phyloP scores from a whole-genome alignment of 192 early-diverging fungal species.

The Linnemannia schmuckeri region DNA sequence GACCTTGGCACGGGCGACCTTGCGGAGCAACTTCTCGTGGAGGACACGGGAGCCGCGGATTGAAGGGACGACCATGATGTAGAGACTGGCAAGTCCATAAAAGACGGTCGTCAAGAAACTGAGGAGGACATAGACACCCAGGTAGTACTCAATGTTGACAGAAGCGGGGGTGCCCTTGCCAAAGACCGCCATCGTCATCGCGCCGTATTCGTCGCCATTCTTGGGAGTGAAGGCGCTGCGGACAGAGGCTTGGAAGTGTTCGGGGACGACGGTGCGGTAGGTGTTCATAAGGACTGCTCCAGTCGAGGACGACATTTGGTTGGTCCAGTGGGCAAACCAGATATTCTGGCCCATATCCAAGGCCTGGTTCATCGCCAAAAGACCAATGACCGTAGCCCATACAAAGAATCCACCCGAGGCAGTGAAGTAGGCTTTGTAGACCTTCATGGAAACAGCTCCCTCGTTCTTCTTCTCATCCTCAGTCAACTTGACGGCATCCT shows the following conservation, averaged over 20 bases:
- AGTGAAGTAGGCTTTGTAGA: slow-evolving; percentile 85
- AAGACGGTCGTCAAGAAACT: slow-evolving; percentile 58
- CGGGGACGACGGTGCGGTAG: not conserved
- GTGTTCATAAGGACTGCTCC: slow-evolving; percentile 22
- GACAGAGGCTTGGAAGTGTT: slow-evolving; percentile 9
- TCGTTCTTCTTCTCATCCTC: slow-evolving; percentile 87
- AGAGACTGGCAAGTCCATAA: slow-evolving; percentile 55
- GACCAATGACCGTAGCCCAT: slow-evolving; percentile 66
- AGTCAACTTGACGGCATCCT: slow-evolving; percentile 70
- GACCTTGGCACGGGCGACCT: slow-evolving; percentile 77
- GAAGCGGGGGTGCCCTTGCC: slow-evolving; percentile 9
- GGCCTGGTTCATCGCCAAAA: slow-evolving; percentile 60
- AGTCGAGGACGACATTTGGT: slow-evolving; percentile 16
- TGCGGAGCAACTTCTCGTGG: slow-evolving; percentile 66
- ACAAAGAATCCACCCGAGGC: slow-evolving; percentile 74
- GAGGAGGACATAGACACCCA: slow-evolving; percentile 71
- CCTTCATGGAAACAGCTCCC: slow-evolving; percentile 80
- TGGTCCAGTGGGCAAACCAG: slow-evolving; percentile 68
- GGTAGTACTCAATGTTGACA: slow-evolving; percentile 69
- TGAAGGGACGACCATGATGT: not conserved
- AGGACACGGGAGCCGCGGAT: slow-evolving; percentile 64
- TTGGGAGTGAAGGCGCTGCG: slow-evolving; percentile 13
- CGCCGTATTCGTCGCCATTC: not conserved
- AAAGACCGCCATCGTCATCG: slow-evolving; percentile 13
- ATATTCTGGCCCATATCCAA: slow-evolving; percentile 69